Base-by-base conservation (phyloP, 495 filamentous ascomycete species). In the Astrocystis sublimbata region DNA sequence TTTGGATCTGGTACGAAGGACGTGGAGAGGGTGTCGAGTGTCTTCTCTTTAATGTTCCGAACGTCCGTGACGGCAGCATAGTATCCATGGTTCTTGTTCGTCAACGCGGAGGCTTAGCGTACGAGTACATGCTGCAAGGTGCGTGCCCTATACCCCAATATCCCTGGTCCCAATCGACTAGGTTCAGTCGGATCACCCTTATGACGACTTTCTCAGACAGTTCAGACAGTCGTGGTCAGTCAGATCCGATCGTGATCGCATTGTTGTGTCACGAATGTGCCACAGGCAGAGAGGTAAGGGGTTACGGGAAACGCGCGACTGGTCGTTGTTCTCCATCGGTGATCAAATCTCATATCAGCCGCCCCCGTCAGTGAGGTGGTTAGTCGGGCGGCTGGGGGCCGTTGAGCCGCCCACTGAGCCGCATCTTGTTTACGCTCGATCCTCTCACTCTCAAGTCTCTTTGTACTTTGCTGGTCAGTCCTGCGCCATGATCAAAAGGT, bases 401-500 rank as follows among this genome's bases (percentile, higher is more conserved):
- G 61, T 65, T 70, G 67, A 71, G 69, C 69, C 69, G 66, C 69
- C 54, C 69, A 50, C 58, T n/a, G 68, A 72, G 70, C 70, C 70
- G 70, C 70, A 72, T 65, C 65, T 68, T 68, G 69, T 68, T 72
- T 60, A 64, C 62, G 70, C 70, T 68, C 62, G 63, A 66, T 47
- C 17, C 19, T 40, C 49, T 26, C 58, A n/a, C n/a, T n/a, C n/a
- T n/a, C 24, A 36, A 47, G 43, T 43, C 30, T 28, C n/a, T 33
- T 43, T 17, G 54, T 45, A 43, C 24, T 45, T 57, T 43, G n/a
- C 26, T 33, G 24, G 45, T 4, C 4, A 30, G 21, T 24, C 45
- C 45, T 13, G 28, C 24, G 26, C 45, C 4, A 35, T 35, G 49
- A 33, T 35, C 35, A 9, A 52, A 49, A 49, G 24, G 26, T 49